A percentile compares a stretch with the other conserved stretches of the same genome.
phyloP scores from a whole-genome alignment of 2,329 filamentous ascomycete species.

The Lasiodiplodia hormozganensis region DNA sequence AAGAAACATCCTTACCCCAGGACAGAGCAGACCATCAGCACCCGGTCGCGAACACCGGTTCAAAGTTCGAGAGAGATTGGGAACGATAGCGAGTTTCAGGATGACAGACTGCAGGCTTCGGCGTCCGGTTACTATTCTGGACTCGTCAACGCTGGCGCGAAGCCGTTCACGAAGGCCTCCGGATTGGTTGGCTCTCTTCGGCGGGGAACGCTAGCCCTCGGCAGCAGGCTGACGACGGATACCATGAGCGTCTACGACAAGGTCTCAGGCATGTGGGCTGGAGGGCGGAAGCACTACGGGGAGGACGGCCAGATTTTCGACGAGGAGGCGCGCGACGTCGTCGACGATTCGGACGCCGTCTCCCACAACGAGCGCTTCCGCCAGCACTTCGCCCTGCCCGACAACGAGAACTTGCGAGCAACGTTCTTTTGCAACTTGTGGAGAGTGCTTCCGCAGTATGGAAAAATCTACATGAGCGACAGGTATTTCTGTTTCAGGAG shows the following conservation, averaged over 20 bases:
- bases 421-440: constrained; percentile 94
- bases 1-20: constrained; percentile 2
- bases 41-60: constrained; percentile 19
- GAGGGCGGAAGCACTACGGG: constrained; percentile 88
- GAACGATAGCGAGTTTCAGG: constrained; percentile 16
- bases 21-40: constrained; percentile 22
- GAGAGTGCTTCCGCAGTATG: constrained; percentile 87
- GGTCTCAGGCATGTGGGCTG: constrained; percentile 96
- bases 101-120: constrained; percentile 25
- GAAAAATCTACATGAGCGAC: constrained; percentile 94
- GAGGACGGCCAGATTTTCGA: constrained; percentile 69
- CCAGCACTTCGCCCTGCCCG: constrained; percentile 86
- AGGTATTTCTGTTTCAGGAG: constrained; percentile 92
- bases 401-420: constrained; percentile 81
- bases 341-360: constrained; percentile 62
- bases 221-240: constrained; percentile 81
- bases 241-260: constrained; percentile 97
- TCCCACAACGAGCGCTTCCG: constrained; percentile 75
- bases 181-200: constrained; percentile 84
- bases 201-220: constrained; percentile 80
- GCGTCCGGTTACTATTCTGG: constrained; percentile 51
- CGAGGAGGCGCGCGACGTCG: constrained; percentile 64
- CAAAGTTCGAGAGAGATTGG: constrained; percentile 13
- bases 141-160: constrained; percentile 68
- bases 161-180: constrained; percentile 82